Conservation (phyloP, 2,329 filamentous ascomycete genomes). For the Ophiostoma sp. region DNA sequence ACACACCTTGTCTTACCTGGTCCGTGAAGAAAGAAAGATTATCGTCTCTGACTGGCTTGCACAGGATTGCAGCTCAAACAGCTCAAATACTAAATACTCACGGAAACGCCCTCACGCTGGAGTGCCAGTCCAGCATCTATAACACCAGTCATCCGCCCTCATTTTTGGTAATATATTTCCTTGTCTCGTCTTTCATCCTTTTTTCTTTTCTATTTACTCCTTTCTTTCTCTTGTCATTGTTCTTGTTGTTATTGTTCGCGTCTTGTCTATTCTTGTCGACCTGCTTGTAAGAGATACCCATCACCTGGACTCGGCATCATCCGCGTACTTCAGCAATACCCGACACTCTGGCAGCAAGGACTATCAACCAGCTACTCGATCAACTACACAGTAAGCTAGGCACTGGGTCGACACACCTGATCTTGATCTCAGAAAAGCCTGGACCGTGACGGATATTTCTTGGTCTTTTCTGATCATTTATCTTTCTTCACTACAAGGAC, state of each 20-base stretch:
- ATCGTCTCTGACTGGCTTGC: constrained; percentile 1
- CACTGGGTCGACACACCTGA: neutral
- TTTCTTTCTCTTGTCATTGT: neutral
- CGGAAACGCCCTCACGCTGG: neutral
- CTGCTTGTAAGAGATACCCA: neutral
- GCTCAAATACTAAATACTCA: too few species aligned
- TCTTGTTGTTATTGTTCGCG: neutral
- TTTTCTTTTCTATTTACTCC: neutral
- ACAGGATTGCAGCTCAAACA: neutral
- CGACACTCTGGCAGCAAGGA: neutral
- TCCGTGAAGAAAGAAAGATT: neutral
- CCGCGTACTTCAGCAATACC: neutral
- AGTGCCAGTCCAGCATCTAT: neutral
- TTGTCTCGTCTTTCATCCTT: neutral
- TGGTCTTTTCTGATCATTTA: neutral
- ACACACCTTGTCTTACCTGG: neutral
- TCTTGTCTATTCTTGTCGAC: neutral
- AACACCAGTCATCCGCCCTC: neutral
- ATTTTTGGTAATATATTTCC: constrained; percentile 3
- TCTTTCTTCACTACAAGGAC: neutral
- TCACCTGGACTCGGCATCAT: neutral
- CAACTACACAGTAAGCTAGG: neutral
- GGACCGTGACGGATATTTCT: neutral
- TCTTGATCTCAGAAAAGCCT: neutral
- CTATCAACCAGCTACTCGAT: neutral